Evolutionary conservation across 1,284 basidiomycete species (phyloP).

Genomic region (Rhodotorula sp.): DNA sequence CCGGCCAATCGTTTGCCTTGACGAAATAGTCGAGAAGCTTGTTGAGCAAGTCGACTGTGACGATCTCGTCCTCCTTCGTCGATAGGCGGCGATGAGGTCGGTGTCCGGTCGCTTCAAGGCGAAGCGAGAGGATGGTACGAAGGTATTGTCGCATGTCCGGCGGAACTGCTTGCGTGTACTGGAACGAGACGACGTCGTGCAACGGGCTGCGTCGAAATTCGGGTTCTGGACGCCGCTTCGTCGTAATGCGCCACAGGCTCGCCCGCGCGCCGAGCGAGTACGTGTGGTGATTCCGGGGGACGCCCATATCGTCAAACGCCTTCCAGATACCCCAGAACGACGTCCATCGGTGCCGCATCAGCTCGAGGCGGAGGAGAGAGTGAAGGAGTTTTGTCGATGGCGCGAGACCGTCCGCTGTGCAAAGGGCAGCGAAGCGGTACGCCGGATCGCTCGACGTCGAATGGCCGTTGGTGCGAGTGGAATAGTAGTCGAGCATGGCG

Average conservation of each 20-base stretch:
- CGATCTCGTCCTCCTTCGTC: neutral
- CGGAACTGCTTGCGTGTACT: neutral
- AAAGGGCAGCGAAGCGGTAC: constrained; percentile 21
- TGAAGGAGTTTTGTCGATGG: constrained; percentile 14
- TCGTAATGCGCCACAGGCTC: neutral
- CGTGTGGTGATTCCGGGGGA: constrained; percentile 1
- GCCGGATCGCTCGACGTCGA: constrained; percentile 26
- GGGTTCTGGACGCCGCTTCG: neutral
- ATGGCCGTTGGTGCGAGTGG: neutral
- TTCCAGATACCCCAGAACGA: constrained; percentile 38
- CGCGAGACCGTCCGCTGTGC: constrained; percentile 11
- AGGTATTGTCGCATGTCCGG: constrained; percentile 17
- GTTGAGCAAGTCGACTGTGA: constrained; percentile 21
- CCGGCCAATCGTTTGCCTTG: constrained; percentile 13
- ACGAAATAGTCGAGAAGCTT: constrained; percentile 22
- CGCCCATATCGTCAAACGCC: constrained; percentile 1
- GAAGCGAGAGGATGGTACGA: constrained; percentile 1
- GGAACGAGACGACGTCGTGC: constrained; percentile 5
- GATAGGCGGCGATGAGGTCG: constrained; percentile 11
- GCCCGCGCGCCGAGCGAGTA: constrained; percentile 24
- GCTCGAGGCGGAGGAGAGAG: constrained; percentile 33
- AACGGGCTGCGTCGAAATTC: constrained; percentile 11
- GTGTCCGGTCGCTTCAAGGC: constrained; percentile 3
- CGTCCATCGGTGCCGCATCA: constrained; percentile 17
- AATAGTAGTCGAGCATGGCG: constrained; percentile 25